Evolutionary conservation across 352 stramenopile genomes (phyloP).

Genomic region (Elongisporangium prolatum): DNA sequence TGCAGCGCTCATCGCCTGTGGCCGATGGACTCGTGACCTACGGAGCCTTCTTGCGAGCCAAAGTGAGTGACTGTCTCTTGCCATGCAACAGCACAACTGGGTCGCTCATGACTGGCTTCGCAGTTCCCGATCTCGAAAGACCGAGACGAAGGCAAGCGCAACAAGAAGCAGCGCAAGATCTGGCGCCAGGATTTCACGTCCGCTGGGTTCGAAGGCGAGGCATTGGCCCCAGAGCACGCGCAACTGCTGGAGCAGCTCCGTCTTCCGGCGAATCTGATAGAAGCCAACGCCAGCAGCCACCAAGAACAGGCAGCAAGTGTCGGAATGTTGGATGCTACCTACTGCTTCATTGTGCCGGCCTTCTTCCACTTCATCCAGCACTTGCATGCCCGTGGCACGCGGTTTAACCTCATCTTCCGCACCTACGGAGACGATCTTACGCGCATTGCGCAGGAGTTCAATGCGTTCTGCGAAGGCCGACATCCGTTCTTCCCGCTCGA

Average conservation of each 20-base stretch:
- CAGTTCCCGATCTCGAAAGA: slow-evolving; percentile 60
- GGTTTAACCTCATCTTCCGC: slow-evolving; percentile 78
- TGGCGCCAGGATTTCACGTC: slow-evolving; percentile 63
- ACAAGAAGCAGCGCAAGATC: slow-evolving; percentile 63
- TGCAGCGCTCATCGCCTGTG: slow-evolving; percentile 3
- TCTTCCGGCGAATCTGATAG: slow-evolving; percentile 18
- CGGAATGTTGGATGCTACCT: slow-evolving; percentile 34
- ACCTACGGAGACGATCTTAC: slow-evolving; percentile 70
- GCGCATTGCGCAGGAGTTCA: slow-evolving; percentile 71
- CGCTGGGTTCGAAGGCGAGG: slow-evolving; percentile 39
- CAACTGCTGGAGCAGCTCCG: slow-evolving; percentile 42
- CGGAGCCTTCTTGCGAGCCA: slow-evolving; percentile 50
- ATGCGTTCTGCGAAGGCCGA: slow-evolving; percentile 60
- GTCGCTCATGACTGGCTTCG: too few species aligned
- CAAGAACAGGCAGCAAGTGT: slow-evolving; percentile 15
- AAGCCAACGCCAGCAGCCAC: slow-evolving; percentile 6
- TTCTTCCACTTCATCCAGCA: slow-evolving; percentile 59
- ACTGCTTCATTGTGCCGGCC: slow-evolving; percentile 62
- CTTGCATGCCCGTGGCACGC: slow-evolving; percentile 31
- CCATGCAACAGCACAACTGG: too few species aligned
- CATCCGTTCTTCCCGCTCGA: slow-evolving; percentile 52
- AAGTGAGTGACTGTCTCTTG: slow-evolving; percentile 28
- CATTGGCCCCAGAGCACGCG: slow-evolving; percentile 31
- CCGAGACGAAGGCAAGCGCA: slow-evolving; percentile 29
- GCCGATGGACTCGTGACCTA: slow-evolving; percentile 35